phyloP scores from a whole-genome alignment of 1,284 basidiomycete genomes.

The Papiliotrema nemorosa region DNA sequence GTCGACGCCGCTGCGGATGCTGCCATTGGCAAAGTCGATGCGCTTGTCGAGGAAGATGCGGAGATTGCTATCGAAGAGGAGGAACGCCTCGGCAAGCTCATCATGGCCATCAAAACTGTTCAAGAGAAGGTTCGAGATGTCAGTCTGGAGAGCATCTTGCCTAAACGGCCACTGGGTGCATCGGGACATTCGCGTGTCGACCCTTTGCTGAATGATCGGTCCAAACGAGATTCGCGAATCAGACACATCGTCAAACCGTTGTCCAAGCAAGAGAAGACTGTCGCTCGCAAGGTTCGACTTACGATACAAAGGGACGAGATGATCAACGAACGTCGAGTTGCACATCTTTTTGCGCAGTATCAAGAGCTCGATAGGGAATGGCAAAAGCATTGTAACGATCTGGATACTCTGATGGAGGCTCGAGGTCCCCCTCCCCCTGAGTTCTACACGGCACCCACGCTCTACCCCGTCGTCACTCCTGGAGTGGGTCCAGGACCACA shows the following conservation, averaged over 20 bases:
- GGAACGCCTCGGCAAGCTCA: constrained; percentile 13
- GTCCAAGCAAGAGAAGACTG: constrained; percentile 9
- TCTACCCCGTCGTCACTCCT: constrained; percentile 26
- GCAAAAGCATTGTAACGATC: constrained; percentile 63
- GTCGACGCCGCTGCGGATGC: constrained; percentile 28
- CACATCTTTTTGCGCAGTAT: constrained; percentile 64
- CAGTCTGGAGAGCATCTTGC: too few species aligned
- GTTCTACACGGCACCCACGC: constrained; percentile 31
- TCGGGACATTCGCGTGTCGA: constrained; percentile 10
- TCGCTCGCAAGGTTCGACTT: constrained; percentile 15
- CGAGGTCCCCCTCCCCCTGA: constrained; percentile 38
- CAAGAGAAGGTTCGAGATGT: constrained; percentile 8
- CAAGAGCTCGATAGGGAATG: constrained; percentile 64
- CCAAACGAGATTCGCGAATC: constrained; percentile 13
- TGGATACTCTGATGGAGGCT: constrained; percentile 55
- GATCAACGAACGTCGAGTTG: constrained; percentile 57
- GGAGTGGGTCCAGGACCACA: constrained; percentile 17
- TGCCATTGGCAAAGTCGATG: constrained; percentile 16
- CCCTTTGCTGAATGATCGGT: not conserved
- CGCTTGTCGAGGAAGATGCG: too few species aligned
- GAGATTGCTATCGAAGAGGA: constrained; percentile 1
- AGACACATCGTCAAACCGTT: constrained; percentile 17
- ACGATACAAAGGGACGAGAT: constrained; percentile 44
- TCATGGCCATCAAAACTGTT: constrained; percentile 19
- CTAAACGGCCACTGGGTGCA: constrained; percentile 7